Evolutionary conservation across 768 basidiomycete species (phyloP), one percentile per base, ranked within the genome.

Genomic region (Fomitopsis serialis): DNA sequence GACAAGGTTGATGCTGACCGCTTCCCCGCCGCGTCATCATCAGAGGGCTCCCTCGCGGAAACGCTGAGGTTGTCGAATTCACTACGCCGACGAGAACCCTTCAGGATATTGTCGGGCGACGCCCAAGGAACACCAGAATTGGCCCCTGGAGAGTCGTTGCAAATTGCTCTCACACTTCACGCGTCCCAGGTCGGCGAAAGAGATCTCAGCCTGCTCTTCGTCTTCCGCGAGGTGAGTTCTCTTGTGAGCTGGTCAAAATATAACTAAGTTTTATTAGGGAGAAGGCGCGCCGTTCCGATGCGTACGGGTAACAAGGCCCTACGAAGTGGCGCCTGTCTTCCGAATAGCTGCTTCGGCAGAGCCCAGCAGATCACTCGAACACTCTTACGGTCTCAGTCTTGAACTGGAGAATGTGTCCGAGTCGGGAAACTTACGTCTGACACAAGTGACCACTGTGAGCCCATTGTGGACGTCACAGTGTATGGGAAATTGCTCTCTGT

Each of bases 361-460:
- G n/a, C 82, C 87, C 0, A 78, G 75, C 25, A 71, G 71, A 34
- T 74, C 76, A 9, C 57, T 59, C 22, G 79, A 81, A 13, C 61
- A 77, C 53, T 60, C 73, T n/a, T 88, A 80, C 63, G 63, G 74
- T 7, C 50, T 89, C 24, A 73, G 77, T 50, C 57, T 88, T 10
- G 79, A 83, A 56, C 59, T 89, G 7, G 75, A 75, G 47, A 89
- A 88, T 62, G 52, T 74, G 0, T 72, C 72, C 0, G 63, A 69
- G 19, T 71, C 71, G 3, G 64, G 64, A 22, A 61, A 73, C 15
- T 61, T 89, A 29, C 60, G 66, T 15, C 57, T 94, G 17, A 74
- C 73, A 3, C 83, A 89, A 58, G 60, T 93, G 7, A 78, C 77
- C 3, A 75, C 80, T 24, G 57, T 91, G 47, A 92, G 91, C 59